A percentile compares a stretch with the other conserved stretches of the same genome.
Evolutionary conservation across 2,329 filamentous ascomycete genomes (phyloP).

Genomic region (Zarea fungicola): DNA sequence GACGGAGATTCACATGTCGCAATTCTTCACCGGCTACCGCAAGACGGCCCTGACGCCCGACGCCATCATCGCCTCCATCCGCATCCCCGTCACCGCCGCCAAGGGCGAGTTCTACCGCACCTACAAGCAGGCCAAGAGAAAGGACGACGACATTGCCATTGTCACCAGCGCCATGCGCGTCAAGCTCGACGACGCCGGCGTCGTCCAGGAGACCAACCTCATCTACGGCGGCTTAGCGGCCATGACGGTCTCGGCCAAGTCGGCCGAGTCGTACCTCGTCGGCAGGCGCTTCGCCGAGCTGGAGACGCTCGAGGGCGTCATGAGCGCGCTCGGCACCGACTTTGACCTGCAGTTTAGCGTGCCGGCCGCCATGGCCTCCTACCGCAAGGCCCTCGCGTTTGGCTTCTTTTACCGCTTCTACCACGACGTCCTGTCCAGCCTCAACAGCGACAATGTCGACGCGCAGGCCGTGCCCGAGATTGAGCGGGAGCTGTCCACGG

Average conservation of each 20-base stretch:
- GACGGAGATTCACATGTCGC: conserved; percentile 81
- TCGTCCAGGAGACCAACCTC: conserved; percentile 69
- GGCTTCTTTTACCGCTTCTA: conserved; percentile 98
- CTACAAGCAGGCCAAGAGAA: conserved; percentile 95
- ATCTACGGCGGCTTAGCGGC: conserved; percentile 96
- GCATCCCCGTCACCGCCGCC: conserved; percentile 70
- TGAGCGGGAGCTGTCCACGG: conserved; percentile 75
- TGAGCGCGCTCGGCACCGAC: conserved; percentile 83
- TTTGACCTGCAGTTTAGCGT: conserved; percentile 88
- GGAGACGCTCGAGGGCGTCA: conserved; percentile 79
- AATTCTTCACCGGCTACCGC: conserved; percentile 91
- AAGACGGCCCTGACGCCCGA: conserved; percentile 74
- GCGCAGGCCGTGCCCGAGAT: conserved; percentile 76
- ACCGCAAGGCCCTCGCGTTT: conserved; percentile 82
- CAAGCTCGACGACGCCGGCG: conserved; percentile 60
- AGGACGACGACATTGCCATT: conserved; percentile 97
- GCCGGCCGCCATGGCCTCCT: conserved; percentile 95
- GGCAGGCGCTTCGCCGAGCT: conserved; percentile 78
- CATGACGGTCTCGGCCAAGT: conserved; percentile 80
- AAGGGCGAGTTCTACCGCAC: conserved; percentile 80
- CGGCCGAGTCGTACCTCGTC: conserved; percentile 65
- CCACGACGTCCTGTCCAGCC: conserved; percentile 69
- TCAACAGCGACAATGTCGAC: conserved; percentile 54
- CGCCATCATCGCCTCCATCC: conserved; percentile 78
- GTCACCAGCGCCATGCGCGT: conserved; percentile 83